Evolutionary conservation across 2,329 filamentous ascomycete genomes (phyloP).

Genomic region (Pseudogymnoascus sp.): DNA sequence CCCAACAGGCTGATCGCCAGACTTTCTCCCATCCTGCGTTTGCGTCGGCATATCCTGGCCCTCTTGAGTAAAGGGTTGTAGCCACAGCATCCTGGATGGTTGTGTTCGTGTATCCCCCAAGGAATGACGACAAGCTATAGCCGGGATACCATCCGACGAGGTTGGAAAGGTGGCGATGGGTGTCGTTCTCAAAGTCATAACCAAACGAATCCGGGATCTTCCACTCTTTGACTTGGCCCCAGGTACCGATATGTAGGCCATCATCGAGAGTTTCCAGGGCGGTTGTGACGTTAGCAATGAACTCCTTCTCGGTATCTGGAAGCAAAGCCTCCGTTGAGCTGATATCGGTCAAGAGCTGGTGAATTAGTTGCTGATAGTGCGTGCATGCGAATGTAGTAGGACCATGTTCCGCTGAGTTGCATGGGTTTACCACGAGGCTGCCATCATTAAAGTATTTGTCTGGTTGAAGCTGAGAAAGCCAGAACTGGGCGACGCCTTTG

Average conservation of each 20-base stretch:
- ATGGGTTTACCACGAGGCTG: constrained; percentile 47
- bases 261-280: constrained; percentile 40
- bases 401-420: constrained; percentile 50
- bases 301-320: constrained; percentile 23
- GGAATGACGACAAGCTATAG: constrained; percentile 37
- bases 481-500: constrained; percentile 45
- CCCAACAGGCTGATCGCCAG: constrained; percentile 49
- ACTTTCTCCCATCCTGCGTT: constrained; percentile 51
- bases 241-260: constrained; percentile 38
- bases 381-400: constrained; percentile 45
- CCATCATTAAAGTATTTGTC: constrained; percentile 42
- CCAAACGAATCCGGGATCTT: constrained; percentile 31
- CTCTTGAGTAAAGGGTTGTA: constrained; percentile 38
- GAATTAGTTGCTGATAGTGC: constrained; percentile 44
- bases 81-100: constrained; percentile 37
- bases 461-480: constrained; percentile 43
- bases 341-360: constrained; percentile 17
- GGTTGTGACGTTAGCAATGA: constrained; percentile 30
- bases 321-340: background rate
- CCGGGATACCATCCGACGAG: constrained; percentile 49
- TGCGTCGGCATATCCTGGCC: constrained; percentile 39
- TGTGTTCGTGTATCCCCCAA: constrained; percentile 32
- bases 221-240: constrained; percentile 41
- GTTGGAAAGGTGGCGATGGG: constrained; percentile 46
- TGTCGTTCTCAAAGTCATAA: constrained; percentile 33